Conservation (phyloP, 768 basidiomycete genomes). For the Leccinum incarnatum region DNA sequence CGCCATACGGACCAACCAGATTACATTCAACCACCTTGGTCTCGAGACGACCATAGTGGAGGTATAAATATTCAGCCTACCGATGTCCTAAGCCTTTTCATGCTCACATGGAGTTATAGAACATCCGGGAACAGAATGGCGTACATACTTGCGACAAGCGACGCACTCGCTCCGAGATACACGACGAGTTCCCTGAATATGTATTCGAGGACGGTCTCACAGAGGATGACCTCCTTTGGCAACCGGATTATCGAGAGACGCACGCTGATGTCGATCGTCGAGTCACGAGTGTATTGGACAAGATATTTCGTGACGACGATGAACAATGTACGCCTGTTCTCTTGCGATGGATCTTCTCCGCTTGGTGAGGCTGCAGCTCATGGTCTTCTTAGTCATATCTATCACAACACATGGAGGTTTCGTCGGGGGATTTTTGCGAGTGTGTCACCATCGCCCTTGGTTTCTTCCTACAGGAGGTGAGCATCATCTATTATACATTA, state of each 20-base stretch:
- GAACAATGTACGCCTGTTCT: slow-evolving; percentile 39
- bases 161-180: slow-evolving; percentile 42
- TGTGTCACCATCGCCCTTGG: slow-evolving; percentile 43
- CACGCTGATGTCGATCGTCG: slow-evolving; percentile 2
- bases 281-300: slow-evolving; percentile 43
- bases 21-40: slow-evolving; percentile 21
- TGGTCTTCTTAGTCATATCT: slow-evolving; percentile 49
- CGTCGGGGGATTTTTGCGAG: slow-evolving; percentile 52
- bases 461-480: slow-evolving; percentile 63
- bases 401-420: slow-evolving; percentile 66
- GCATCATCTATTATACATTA: slow-evolving; percentile 12
- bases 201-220: slow-evolving; percentile 52
- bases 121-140: slow-evolving; percentile 60
- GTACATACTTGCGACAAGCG: slow-evolving; percentile 71
- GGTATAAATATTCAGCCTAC: neutral
- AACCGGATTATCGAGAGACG: slow-evolving; percentile 4
- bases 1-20: slow-evolving; percentile 4
- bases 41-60: slow-evolving; percentile 47
- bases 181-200: slow-evolving; percentile 41
- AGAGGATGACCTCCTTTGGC: slow-evolving; percentile 63
- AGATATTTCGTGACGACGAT: slow-evolving; percentile 45
- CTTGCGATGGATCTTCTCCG: neutral
- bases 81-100: neutral
- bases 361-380: neutral
- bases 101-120: slow-evolving; percentile 34